These are phyloP conservation scores for Starmerella riodocensis DNA, from an alignment of 805 yeast genomes.

Conservation along the genomic window DNA sequence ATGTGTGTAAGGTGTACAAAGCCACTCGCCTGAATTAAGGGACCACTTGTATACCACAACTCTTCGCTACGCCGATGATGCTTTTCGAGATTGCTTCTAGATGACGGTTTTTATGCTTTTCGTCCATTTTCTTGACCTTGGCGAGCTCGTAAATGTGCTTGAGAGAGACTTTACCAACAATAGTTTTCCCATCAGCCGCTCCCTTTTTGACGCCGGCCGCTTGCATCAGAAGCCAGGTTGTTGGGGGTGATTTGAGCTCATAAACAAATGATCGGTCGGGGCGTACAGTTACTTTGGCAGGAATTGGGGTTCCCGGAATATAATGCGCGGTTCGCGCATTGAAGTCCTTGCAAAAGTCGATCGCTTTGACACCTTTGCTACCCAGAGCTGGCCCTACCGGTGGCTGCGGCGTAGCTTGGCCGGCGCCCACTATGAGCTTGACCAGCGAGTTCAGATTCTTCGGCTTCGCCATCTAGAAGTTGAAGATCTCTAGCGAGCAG, in stretches of 20 bases:
- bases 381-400: conserved; percentile 99
- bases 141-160: conserved; percentile 94
- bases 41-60: conserved; percentile 74
- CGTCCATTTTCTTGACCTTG: conserved; percentile 76
- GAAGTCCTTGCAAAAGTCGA: conserved; percentile 95
- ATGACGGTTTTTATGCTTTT: conserved; percentile 55
- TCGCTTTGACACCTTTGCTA: conserved; percentile 96
- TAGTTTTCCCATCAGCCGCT: conserved; percentile 38
- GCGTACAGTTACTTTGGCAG: conserved; percentile 67
- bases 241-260: conserved; percentile 81
- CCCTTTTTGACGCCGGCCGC: conserved; percentile 78
- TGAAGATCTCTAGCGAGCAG: too few relatives aligned
- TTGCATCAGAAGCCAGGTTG: conserved; percentile 69
- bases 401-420: conserved; percentile 96
- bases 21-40: conserved; percentile 30
- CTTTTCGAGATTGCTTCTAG: conserved; percentile 69
- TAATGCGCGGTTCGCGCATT: conserved; percentile 89
- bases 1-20: neutral
- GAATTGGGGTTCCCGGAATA: conserved; percentile 79
- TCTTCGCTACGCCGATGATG: conserved; percentile 76
- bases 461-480: conserved; percentile 29
- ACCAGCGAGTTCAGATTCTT: conserved; percentile 50
- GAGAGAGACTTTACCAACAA: conserved; percentile 55
- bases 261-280: conserved; percentile 88
- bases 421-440: conserved; percentile 89